Evolutionary conservation across 164 flowering plant species (phyloP).

Genomic region (Magnolia sinica): DNA sequence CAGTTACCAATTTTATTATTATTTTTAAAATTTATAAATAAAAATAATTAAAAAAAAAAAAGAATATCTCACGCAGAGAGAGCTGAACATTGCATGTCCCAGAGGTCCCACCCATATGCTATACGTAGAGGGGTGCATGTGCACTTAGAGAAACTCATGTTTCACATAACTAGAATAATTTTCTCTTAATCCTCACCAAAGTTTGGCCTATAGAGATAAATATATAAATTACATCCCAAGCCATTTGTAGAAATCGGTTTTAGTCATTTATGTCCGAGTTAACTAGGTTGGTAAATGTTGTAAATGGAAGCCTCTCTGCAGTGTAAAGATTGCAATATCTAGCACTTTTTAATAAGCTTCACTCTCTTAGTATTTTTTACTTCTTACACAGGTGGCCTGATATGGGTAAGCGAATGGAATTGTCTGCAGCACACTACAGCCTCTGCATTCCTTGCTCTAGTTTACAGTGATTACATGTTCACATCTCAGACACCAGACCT

Average conservation of each 20-base stretch:
- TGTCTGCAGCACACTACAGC: constrained; percentile 92
- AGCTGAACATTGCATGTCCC: background rate
- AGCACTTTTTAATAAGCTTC: background rate
- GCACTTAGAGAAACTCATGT: too few species aligned
- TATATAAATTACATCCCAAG: background rate
- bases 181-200: background rate
- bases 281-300: background rate
- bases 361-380: constrained; percentile 16
- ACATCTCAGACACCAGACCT: constrained; percentile 51
- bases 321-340: background rate
- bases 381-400: constrained; percentile 65
- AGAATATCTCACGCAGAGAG: too few species aligned
- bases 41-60: too few species aligned
- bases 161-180: background rate
- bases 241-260: background rate
- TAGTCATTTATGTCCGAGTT: background rate
- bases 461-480: constrained; percentile 96
- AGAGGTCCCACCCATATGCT: too few species aligned
- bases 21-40: too few species aligned
- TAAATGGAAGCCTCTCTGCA: background rate
- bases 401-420: constrained; percentile 90
- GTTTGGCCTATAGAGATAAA: background rate
- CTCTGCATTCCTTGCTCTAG: constrained; percentile 76
- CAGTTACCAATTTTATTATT: background rate
- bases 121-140: too few species aligned